These are phyloP conservation scores for Camellia oleifera DNA, from an alignment of 179 eudicot genomes.

Conservation along the genomic window DNA sequence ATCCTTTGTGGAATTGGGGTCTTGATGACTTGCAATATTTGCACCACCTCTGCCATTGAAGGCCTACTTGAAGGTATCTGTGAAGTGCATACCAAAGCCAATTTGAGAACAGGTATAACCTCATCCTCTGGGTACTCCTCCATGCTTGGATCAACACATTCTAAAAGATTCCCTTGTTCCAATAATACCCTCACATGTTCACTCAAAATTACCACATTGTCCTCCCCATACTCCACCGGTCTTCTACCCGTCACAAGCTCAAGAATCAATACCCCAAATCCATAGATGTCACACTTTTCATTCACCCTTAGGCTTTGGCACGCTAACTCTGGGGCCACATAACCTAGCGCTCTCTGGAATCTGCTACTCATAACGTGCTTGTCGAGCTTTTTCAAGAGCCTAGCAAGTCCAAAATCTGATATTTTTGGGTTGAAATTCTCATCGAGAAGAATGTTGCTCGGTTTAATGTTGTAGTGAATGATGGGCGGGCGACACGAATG, in stretches of 20 bases:
- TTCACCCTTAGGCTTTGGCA: constrained; percentile 88
- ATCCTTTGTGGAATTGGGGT: constrained; percentile 73
- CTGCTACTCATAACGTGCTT: constrained; percentile 53
- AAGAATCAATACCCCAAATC: constrained; percentile 75
- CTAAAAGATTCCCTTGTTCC: constrained; percentile 77
- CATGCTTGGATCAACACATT: constrained; percentile 77
- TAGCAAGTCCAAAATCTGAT: constrained; percentile 79
- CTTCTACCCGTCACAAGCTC: constrained; percentile 84
- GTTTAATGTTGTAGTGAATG: constrained; percentile 84
- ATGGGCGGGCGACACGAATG: constrained; percentile 82
- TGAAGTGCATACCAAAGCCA: constrained; percentile 93
- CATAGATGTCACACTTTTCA: constrained; percentile 89
- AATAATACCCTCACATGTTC: constrained; percentile 79
- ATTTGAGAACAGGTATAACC: constrained; percentile 76
- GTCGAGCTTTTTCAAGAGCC: constrained; percentile 59
- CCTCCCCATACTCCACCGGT: constrained; percentile 89
- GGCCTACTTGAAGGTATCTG: constrained; percentile 96
- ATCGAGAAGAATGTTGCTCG: constrained; percentile 78
- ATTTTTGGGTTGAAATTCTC: constrained; percentile 67
- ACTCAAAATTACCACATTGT: constrained; percentile 64
- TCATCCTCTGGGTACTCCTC: constrained; percentile 75
- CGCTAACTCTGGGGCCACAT: constrained; percentile 88
- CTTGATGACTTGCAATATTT: constrained; percentile 87
- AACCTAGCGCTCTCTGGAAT: constrained; percentile 81
- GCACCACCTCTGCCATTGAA: constrained; percentile 94